A percentile compares a stretch with the other conserved stretches of the same genome.
Evolutionary conservation across 1,284 basidiomycete species (phyloP).

Genomic region (Pterula multifida): DNA sequence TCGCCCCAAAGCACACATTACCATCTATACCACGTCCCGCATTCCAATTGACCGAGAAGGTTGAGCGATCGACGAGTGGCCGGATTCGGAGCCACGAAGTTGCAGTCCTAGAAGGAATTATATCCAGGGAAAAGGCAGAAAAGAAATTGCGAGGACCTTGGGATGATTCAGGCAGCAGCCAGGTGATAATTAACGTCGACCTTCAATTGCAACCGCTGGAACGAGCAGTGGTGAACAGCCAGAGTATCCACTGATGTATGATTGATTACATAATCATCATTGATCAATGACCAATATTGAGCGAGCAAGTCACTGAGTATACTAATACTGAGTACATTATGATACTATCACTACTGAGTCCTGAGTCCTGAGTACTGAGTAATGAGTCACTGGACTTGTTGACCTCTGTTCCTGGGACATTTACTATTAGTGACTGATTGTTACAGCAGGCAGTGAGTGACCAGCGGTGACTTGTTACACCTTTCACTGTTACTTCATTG

Average conservation of each 20-base stretch:
- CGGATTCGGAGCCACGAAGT: background rate
- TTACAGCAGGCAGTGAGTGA: background rate
- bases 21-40: slow-evolving; percentile 43
- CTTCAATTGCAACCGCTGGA: slow-evolving; percentile 31
- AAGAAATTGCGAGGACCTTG: slow-evolving; percentile 35
- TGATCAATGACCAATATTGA: too few species aligned
- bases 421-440: background rate
- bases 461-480: slow-evolving; percentile 8
- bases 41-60: slow-evolving; percentile 24
- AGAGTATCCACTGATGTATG: too few species aligned
- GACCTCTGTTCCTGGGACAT: too few species aligned
- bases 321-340: too few species aligned
- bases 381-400: too few species aligned
- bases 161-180: slow-evolving; percentile 39
- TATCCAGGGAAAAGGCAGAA: background rate
- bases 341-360: too few species aligned
- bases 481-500: slow-evolving; percentile 13
- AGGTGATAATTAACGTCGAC: slow-evolving; percentile 31
- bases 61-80: slow-evolving; percentile 12
- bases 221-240: slow-evolving; percentile 24
- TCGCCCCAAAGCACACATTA: slow-evolving; percentile 40
- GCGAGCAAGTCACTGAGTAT: too few species aligned
- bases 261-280: too few species aligned
- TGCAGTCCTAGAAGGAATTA: background rate
- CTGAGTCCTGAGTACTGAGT: too few species aligned